These are phyloP conservation scores for Coniella lustricola DNA, from an alignment of 2,329 filamentous ascomycete species.

Conservation along the genomic window DNA sequence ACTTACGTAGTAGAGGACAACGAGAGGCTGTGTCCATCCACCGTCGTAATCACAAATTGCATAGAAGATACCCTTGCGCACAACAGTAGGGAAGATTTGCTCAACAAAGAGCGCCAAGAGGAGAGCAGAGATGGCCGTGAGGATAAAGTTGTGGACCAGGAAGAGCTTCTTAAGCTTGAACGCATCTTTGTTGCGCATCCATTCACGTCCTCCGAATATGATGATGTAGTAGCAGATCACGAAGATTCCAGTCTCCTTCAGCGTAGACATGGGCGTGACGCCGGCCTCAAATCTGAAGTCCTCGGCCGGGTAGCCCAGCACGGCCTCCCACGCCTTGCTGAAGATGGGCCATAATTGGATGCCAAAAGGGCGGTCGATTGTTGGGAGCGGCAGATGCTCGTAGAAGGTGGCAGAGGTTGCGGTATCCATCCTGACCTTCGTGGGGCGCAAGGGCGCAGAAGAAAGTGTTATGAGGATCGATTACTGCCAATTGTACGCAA, in stretches of 20 bases:
- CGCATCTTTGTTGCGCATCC: conserved; percentile 81
- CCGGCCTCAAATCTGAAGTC: conserved; percentile 80
- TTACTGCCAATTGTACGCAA: background rate
- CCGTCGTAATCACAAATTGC: conserved; percentile 76
- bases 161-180: conserved; percentile 86
- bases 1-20: conserved; percentile 94
- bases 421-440: conserved; percentile 22
- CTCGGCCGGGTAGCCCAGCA: conserved; percentile 74
- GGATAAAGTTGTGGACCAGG: conserved; percentile 93
- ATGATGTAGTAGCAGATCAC: conserved; percentile 85
- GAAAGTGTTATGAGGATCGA: background rate
- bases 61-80: conserved; percentile 76
- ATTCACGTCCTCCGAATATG: conserved; percentile 85
- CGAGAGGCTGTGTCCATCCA: conserved; percentile 89
- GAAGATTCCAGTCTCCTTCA: conserved; percentile 73
- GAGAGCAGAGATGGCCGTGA: conserved; percentile 76
- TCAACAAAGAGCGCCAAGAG: conserved; percentile 83
- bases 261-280: conserved; percentile 81
- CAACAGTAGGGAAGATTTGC: conserved; percentile 79
- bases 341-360: conserved; percentile 91
- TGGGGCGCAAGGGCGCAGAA: background rate
- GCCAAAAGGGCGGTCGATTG: conserved; percentile 87
- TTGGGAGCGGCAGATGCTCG: conserved; percentile 60
- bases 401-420: conserved; percentile 36
- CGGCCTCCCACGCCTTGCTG: conserved; percentile 71